phyloP scores from a whole-genome alignment of 1,284 basidiomycete genomes.

The Mrakiaceae sp. region DNA sequence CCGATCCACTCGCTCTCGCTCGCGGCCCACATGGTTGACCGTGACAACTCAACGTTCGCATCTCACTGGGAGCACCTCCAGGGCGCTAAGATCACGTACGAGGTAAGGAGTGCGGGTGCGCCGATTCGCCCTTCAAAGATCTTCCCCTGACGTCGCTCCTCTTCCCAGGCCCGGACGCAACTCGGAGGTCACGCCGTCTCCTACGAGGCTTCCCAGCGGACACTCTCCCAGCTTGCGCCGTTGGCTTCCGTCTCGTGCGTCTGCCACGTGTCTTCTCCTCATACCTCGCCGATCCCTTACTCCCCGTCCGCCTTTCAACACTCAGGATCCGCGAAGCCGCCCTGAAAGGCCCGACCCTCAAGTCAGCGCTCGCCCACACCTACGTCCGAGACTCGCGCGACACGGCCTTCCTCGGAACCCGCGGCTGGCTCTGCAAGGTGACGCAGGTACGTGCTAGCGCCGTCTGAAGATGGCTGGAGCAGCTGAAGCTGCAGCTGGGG shows the following conservation, averaged over 20 bases:
- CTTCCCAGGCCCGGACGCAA: constrained; percentile 28
- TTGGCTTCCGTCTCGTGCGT: constrained; percentile 66
- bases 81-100: constrained; percentile 34
- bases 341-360: constrained; percentile 65
- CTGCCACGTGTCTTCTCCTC: background rate
- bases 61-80: constrained; percentile 37
- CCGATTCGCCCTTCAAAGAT: background rate
- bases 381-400: constrained; percentile 71
- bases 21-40: constrained; percentile 35
- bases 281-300: background rate
- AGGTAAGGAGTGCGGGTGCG: constrained; percentile 23
- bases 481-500: constrained; percentile 1
- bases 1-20: constrained; percentile 31
- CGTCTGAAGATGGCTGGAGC: background rate
- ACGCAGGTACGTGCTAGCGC: constrained; percentile 38
- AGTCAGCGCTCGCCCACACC: constrained; percentile 73
- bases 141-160: no score
- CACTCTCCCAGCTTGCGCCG: constrained; percentile 57
- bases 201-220: constrained; percentile 68
- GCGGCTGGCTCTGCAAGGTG: constrained; percentile 52
- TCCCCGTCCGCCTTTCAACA: constrained; percentile 11
- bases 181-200: constrained; percentile 59
- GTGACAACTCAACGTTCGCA: constrained; percentile 40
- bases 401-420: constrained; percentile 52
- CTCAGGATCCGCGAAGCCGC: constrained; percentile 57